Evolutionary conservation across 345 rosid species (phyloP).

Genomic region (Clarkia xantiana): DNA sequence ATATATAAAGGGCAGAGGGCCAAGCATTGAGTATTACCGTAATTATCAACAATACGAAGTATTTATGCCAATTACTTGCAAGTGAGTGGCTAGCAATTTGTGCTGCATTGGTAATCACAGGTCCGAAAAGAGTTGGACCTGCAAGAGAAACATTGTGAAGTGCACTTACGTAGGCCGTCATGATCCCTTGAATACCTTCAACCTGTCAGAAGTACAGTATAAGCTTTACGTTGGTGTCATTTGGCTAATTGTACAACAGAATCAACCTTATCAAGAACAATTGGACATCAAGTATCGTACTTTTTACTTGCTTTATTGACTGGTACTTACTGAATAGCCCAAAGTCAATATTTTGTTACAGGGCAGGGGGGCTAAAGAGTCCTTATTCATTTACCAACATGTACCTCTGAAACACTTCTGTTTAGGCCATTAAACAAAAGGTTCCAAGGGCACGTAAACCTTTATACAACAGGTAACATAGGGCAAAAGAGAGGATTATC

Average conservation of each 20-base stretch:
- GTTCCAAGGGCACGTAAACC: too few species aligned
- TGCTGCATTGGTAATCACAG: constrained; percentile 62
- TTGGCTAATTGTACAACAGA: neutral
- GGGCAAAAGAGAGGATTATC: neutral
- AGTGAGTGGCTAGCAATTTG: constrained; percentile 57
- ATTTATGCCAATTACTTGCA: constrained; percentile 43
- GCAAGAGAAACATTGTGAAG: constrained; percentile 87
- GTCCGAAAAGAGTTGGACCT: constrained; percentile 92
- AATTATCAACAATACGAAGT: constrained; percentile 70
- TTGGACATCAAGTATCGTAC: neutral
- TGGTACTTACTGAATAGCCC: too few species aligned
- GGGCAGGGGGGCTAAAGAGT: too few species aligned
- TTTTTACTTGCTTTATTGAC: neutral
- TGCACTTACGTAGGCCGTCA: constrained; percentile 66
- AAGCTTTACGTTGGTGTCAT: neutral
- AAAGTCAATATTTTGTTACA: too few species aligned
- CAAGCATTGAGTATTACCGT: constrained; percentile 39
- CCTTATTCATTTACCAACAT: too few species aligned
- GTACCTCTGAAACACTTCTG: too few species aligned
- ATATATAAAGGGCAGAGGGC: neutral
- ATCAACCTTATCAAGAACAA: neutral
- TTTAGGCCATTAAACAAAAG: too few species aligned
- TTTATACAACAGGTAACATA: too few species aligned
- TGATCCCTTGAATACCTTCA: constrained; percentile 81
- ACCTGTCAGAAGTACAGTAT: constrained; percentile 32